Conservation (phyloP, 768 basidiomycete species). For the Boletales sp. region DNA sequence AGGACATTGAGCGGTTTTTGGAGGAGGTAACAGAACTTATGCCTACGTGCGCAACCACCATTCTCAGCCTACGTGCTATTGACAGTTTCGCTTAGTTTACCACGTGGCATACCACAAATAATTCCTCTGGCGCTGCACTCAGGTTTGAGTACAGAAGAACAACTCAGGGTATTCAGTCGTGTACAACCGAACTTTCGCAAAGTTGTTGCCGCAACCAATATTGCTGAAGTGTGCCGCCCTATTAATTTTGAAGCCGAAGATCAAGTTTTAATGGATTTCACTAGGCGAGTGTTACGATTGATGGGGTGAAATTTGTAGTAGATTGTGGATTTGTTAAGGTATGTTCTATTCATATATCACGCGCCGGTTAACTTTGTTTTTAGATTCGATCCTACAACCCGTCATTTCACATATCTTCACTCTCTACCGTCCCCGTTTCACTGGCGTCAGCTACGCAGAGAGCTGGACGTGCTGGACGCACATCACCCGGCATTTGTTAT, state of each 20-base stretch:
- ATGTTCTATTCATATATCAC: constrained; percentile 6
- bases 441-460: constrained; percentile 89
- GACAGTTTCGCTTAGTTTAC: constrained; percentile 36
- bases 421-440: constrained; percentile 81
- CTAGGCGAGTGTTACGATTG: constrained; percentile 94
- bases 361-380: background rate
- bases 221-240: constrained; percentile 73
- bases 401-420: constrained; percentile 76
- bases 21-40: constrained; percentile 77
- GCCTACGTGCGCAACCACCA: constrained; percentile 47
- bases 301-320: constrained; percentile 90
- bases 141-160: constrained; percentile 84
- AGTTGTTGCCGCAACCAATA: constrained; percentile 91
- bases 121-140: constrained; percentile 81
- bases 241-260: background rate
- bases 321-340: constrained; percentile 97
- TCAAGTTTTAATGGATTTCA: background rate
- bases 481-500: constrained; percentile 89
- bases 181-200: constrained; percentile 77
- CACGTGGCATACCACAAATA: constrained; percentile 53
- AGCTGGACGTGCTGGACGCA: constrained; percentile 92
- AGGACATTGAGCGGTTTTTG: constrained; percentile 90
- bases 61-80: constrained; percentile 1
- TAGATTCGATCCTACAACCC: constrained; percentile 94
- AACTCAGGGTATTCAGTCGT: constrained; percentile 79